Evolutionary conservation across 164 flowering plant species (phyloP).

Genomic region (Umbellularia californica): DNA sequence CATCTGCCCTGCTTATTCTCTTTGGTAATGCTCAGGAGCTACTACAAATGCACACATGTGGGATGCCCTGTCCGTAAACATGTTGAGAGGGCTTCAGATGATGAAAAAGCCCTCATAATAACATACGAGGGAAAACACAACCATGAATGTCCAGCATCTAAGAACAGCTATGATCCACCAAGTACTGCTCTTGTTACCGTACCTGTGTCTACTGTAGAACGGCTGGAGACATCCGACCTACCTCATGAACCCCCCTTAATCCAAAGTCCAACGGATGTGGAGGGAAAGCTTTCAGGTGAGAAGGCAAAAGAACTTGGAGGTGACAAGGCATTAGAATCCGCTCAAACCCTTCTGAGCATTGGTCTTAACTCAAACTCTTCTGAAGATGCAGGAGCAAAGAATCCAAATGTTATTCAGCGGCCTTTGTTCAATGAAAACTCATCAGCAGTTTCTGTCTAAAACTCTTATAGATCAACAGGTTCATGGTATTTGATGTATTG

Average conservation of each 20-base stretch:
- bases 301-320: slow-evolving; percentile 20
- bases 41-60: slow-evolving; percentile 82
- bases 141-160: slow-evolving; percentile 80
- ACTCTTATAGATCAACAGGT: slow-evolving; percentile 15
- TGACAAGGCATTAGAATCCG: slow-evolving; percentile 27
- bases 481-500: slow-evolving; percentile 15
- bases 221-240: slow-evolving; percentile 24
- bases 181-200: slow-evolving; percentile 47
- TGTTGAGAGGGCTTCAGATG: slow-evolving; percentile 61
- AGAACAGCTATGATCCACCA: slow-evolving; percentile 54
- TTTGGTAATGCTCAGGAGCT: slow-evolving; percentile 55
- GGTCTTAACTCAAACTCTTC: slow-evolving; percentile 23
- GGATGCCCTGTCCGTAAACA: slow-evolving; percentile 91
- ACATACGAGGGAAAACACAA: slow-evolving; percentile 78
- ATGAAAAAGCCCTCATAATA: slow-evolving; percentile 44
- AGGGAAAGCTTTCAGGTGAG: slow-evolving; percentile 15
- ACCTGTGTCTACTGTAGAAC: slow-evolving; percentile 46
- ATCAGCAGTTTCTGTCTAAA: slow-evolving; percentile 8
- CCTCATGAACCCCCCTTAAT: slow-evolving; percentile 30
- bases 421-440: slow-evolving; percentile 8
- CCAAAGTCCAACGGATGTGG: slow-evolving; percentile 16
- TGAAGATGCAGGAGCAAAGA: slow-evolving; percentile 5
- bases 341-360: slow-evolving; percentile 30
- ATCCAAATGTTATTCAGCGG: not conserved
- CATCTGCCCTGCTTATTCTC: slow-evolving; percentile 6